A percentile compares a stretch with the other conserved stretches of the same genome.
phyloP scores from a whole-genome alignment of 306 rosid genomes.

The Cajanus cajan region DNA sequence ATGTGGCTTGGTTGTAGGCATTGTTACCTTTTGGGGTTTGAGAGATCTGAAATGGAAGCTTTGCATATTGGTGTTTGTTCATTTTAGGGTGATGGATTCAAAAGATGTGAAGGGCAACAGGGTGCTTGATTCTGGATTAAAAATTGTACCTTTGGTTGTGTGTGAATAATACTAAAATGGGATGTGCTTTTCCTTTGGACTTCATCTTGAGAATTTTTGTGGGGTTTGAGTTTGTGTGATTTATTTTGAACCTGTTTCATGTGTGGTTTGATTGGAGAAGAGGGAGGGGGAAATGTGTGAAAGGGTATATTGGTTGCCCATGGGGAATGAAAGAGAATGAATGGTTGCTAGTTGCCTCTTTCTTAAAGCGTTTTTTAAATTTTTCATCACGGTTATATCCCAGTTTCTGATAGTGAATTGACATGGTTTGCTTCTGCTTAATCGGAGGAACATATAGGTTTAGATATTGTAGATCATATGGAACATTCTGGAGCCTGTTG shows the following conservation, averaged over 20 bases:
- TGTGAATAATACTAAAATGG: background rate
- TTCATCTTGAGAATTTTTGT: background rate
- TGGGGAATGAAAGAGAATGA: background rate
- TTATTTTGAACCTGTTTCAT: background rate
- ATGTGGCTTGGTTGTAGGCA: slow-evolving; percentile 32
- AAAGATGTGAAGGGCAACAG: background rate
- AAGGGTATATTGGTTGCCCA: background rate
- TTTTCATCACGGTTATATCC: background rate
- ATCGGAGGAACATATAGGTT: background rate
- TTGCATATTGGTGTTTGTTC: background rate
- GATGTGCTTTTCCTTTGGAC: background rate
- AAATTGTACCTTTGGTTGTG: background rate
- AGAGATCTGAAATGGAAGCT: slow-evolving; percentile 45
- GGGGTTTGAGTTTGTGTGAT: background rate
- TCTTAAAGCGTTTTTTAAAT: background rate
- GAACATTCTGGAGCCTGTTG: background rate
- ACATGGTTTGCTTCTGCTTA: background rate
- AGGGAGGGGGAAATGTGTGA: slow-evolving; percentile 2
- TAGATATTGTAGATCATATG: background rate
- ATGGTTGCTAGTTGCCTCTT: background rate
- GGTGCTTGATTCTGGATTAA: background rate
- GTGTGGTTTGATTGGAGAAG: background rate
- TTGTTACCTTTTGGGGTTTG: slow-evolving; percentile 19
- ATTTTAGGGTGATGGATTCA: background rate
- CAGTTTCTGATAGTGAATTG: background rate